Evolutionary conservation across 1,139 yeast genomes (phyloP), one percentile per base, ranked within the genome.

Genomic region (Yamadazyma mexicana): DNA sequence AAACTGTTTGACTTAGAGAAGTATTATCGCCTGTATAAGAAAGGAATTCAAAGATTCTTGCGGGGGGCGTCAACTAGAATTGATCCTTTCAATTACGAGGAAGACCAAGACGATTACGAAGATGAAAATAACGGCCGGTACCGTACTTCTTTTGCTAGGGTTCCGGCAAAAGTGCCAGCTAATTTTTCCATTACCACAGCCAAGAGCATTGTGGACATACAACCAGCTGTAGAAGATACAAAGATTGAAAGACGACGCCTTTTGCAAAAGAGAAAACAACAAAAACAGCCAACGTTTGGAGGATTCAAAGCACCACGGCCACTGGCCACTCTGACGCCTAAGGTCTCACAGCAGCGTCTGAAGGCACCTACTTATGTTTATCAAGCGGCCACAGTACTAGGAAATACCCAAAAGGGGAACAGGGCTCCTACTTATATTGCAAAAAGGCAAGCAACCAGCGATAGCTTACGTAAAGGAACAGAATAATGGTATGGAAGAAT

Each of bases 391-490:
- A 22, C 22, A 15, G 37, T 28, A 23, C 26, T 12, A 14, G 6
- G n/a, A 9, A 15, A 15, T 7, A 37, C 42, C 8, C 45, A 44
- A 10, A 37, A 37, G 26, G 49, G 47, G 9, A 46, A 54, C 18
- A 55, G 39, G 34, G 68, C 67, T 0, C 68, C 68, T 10, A 40
- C 54, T n/a, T 62, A 61, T 42, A 54, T 58, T 18, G 66, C 66
- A 4, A 30, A 20, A 20, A 20, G 22, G 22, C 22, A 20, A 20
- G 22, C 22, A 20, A 20, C 22, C 22, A 20, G 8, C 5, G 22
- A 20, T 5, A 20, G 22, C 22, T 20, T 20, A 20, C 22, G 8
- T 20, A 8, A 20, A 20, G 22, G 22, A 20, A 5, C 22, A 20
- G 8, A 6, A 5, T 20, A 20, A 8, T 20, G 8, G 22, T n/a